Percentiles rank a stretch among this genome's conserved stretches.
phyloP scores from a whole-genome alignment of 139 green algal species.

The Chlorella sp. region DNA sequence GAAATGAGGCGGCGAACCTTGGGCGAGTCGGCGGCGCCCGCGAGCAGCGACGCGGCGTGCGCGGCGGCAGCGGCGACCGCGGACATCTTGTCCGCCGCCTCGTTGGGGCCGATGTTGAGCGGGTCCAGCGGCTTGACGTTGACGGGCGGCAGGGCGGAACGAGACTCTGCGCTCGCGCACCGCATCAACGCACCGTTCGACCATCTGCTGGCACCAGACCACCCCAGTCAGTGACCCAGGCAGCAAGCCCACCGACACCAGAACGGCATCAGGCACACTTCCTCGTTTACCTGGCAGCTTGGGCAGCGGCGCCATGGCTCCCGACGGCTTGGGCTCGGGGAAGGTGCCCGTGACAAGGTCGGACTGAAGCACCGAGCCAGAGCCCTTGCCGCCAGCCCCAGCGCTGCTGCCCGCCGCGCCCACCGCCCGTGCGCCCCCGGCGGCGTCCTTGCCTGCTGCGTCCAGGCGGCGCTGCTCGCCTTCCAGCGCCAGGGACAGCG shows the following conservation, averaged over 20 bases:
- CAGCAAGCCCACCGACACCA: too few relatives aligned
- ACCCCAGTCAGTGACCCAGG: too few relatives aligned
- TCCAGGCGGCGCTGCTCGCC: conserved; percentile 24
- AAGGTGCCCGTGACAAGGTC: not conserved
- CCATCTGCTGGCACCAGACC: too few relatives aligned
- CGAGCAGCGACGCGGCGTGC: not conserved
- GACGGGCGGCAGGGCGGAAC: not conserved
- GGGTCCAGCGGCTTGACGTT: not conserved
- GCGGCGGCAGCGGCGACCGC: not conserved
- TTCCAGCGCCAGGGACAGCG: conserved; percentile 35
- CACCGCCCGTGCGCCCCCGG: not conserved
- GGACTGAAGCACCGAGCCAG: too few relatives aligned
- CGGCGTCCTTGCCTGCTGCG: not conserved
- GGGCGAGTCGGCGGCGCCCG: too few relatives aligned
- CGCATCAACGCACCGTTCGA: too few relatives aligned
- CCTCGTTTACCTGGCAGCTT: not conserved
- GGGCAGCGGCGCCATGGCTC: conserved; percentile 3
- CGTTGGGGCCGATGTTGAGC: conserved; percentile 8
- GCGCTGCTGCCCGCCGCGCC: not conserved
- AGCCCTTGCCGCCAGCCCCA: too few relatives aligned
- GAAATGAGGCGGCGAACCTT: too few relatives aligned
- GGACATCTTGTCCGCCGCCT: not conserved
- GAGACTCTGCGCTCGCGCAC: too few relatives aligned
- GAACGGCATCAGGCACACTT: too few relatives aligned
- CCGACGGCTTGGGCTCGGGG: conserved; percentile 7